Conservation (phyloP, 805 yeast species). For the Sungouiozyma ichnusensis region DNA sequence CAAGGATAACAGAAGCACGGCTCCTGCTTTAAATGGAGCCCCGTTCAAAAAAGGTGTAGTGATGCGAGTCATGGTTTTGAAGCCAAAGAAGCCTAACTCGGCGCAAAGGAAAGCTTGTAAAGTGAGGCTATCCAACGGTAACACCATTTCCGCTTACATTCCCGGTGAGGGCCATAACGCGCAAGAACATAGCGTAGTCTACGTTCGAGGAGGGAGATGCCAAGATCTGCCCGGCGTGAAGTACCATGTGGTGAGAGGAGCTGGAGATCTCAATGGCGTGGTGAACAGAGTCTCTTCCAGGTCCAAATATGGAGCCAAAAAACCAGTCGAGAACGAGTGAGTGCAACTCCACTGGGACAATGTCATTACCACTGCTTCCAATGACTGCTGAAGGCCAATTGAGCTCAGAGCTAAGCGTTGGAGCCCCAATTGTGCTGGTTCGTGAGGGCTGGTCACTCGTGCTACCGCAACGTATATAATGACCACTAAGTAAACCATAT, state of each 20-base stretch:
- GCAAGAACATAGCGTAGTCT: conserved; percentile 94
- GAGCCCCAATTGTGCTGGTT: too few species aligned
- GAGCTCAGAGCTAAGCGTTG: too few species aligned
- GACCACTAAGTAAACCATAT: background rate
- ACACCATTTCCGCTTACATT: conserved; percentile 80
- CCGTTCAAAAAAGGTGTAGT: conserved; percentile 94
- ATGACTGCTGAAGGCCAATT: too few species aligned
- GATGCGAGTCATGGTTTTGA: conserved; percentile 82
- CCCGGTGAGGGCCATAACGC: conserved; percentile 99
- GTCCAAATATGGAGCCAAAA: conserved; percentile 89
- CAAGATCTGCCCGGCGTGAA: conserved; percentile 98
- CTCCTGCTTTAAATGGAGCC: conserved; percentile 74
- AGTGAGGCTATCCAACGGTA: conserved; percentile 85
- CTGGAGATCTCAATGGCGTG: conserved; percentile 86
- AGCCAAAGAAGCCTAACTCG: conserved; percentile 97
- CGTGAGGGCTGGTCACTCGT: too few species aligned
- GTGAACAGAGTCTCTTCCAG: conserved; percentile 86
- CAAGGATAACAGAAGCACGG: conserved; percentile 37
- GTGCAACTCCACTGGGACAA: background rate
- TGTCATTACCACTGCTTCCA: background rate
- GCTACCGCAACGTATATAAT: background rate
- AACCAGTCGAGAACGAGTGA: conserved; percentile 36
- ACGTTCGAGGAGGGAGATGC: conserved; percentile 95
- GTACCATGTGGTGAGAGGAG: conserved; percentile 88
- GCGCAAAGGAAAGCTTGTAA: conserved; percentile 96